Evolutionary conservation across 2,329 filamentous ascomycete species (phyloP).

Genomic region (Monilinia fructicola): DNA sequence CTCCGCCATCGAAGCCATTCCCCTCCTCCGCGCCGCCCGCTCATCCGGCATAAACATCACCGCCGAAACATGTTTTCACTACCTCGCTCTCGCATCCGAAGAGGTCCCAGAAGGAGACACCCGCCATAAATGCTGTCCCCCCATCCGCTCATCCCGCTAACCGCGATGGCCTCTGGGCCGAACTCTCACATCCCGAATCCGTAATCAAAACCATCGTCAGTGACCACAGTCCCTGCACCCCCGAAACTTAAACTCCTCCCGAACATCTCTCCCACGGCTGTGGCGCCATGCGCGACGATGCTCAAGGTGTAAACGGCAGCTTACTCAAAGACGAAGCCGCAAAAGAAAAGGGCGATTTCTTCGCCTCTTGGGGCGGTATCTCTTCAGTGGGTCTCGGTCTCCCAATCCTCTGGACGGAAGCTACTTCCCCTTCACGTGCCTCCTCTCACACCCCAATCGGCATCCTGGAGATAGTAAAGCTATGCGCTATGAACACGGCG

Average conservation of each 20-base stretch:
- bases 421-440: conserved; percentile 41
- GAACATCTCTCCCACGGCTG: conserved; percentile 49
- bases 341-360: conserved; percentile 74
- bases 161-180: conserved; percentile 69
- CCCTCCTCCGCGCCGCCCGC: conserved; percentile 62
- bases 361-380: conserved; percentile 94
- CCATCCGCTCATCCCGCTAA: conserved; percentile 66
- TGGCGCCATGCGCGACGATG: conserved; percentile 36
- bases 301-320: conserved; percentile 35
- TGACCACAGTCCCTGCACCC: conserved; percentile 95
- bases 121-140: conserved; percentile 72
- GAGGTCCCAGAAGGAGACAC: conserved; percentile 67
- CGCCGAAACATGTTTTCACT: conserved; percentile 77
- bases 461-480: conserved; percentile 76
- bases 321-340: conserved; percentile 41
- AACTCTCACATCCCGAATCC: conserved; percentile 68
- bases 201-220: conserved; percentile 91
- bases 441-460: conserved; percentile 23
- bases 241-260: conserved; percentile 87
- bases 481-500: conserved; percentile 85
- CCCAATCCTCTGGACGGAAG: conserved; percentile 72
- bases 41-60: conserved; percentile 65
- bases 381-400: conserved; percentile 90
- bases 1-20: conserved; percentile 67
- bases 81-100: conserved; percentile 67